Conservation (phyloP, 148 eudicot species). For the Cornus kousa region DNA sequence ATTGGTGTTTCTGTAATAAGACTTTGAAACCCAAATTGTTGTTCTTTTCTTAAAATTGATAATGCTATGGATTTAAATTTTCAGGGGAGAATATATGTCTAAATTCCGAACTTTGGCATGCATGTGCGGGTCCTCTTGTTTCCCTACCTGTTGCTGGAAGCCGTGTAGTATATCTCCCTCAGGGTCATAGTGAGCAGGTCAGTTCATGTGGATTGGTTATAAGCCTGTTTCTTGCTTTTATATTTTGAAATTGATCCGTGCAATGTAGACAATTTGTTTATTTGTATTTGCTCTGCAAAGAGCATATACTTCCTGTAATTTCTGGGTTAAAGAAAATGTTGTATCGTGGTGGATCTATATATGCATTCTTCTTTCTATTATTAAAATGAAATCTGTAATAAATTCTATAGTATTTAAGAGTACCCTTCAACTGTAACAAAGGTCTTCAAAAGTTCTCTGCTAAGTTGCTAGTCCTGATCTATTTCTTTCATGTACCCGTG, state of each 20-base stretch:
- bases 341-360: neutral
- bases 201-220: conserved; percentile 7
- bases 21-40: neutral
- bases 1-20: neutral
- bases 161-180: conserved; percentile 66
- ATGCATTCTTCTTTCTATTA: neutral
- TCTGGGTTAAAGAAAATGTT: neutral
- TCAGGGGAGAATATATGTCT: conserved; percentile 53
- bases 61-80: conserved; percentile 11
- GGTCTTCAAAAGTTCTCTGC: neutral
- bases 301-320: neutral
- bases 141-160: conserved; percentile 57
- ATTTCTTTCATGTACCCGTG: no score
- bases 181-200: conserved; percentile 74
- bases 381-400: no score
- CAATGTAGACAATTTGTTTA: neutral
- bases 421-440: no score
- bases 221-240: neutral
- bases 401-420: no score
- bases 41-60: neutral
- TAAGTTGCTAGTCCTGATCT: neutral
- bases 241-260: neutral
- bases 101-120: conserved; percentile 75
- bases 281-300: neutral
- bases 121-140: conserved; percentile 74